Evolutionary conservation across 805 yeast species (phyloP).

Genomic region (Maudiozyma pseudohumilis): DNA sequence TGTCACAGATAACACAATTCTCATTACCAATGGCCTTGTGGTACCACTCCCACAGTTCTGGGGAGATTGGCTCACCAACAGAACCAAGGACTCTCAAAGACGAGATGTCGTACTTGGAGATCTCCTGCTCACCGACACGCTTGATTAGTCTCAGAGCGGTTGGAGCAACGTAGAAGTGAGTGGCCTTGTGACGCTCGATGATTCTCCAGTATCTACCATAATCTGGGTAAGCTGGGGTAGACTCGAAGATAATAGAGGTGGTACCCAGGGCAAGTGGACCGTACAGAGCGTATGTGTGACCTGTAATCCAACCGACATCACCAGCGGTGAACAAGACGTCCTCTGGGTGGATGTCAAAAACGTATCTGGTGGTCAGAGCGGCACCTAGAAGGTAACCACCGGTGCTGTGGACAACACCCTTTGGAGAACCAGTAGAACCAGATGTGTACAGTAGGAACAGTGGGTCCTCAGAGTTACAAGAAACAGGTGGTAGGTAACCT

Average conservation of each 20-base stretch:
- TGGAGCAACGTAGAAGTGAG: constrained; percentile 97
- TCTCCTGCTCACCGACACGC: constrained; percentile 80
- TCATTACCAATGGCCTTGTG: constrained; percentile 83
- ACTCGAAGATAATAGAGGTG: constrained; percentile 88
- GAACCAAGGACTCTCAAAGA: constrained; percentile 91
- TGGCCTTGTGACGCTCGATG: constrained; percentile 78
- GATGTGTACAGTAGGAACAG: constrained; percentile 91
- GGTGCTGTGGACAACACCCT: constrained; percentile 92
- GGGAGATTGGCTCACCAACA: constrained; percentile 97
- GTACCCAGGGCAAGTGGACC: constrained; percentile 88
- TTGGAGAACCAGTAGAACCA: constrained; percentile 97
- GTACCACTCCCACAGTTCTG: constrained; percentile 99
- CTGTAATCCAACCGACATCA: constrained; percentile 98
- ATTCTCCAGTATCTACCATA: constrained; percentile 96
- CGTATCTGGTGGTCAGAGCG: constrained; percentile 80
- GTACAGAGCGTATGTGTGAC: constrained; percentile 90
- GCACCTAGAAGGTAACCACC: constrained; percentile 95
- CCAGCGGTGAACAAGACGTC: constrained; percentile 94
- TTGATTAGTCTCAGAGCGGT: constrained; percentile 88
- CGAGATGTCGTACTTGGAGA: constrained; percentile 69
- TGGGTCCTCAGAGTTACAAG: constrained; percentile 90
- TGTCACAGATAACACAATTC: constrained; percentile 84
- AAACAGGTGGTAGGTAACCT: constrained; percentile 75
- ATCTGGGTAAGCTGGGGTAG: constrained; percentile 95
- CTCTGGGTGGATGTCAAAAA: constrained; percentile 82